These are phyloP conservation scores for Hemisphaericaspora xylofermentans DNA, from an alignment of 1,139 yeast genomes.

Conservation along the genomic window DNA sequence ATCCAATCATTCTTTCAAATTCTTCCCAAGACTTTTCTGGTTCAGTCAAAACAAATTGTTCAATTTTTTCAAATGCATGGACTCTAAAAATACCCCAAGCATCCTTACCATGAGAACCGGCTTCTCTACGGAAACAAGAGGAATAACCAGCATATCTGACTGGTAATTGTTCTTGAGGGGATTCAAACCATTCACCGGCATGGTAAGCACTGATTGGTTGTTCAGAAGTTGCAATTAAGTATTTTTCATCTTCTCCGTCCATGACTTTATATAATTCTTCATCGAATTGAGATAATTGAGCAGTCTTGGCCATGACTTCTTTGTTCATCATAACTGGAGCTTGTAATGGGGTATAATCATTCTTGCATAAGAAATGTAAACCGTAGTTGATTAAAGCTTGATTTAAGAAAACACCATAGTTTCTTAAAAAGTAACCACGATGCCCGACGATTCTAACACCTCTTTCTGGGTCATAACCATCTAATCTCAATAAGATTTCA, in stretches of 20 bases:
- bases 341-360: conserved; percentile 87
- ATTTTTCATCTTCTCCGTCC: conserved; percentile 97
- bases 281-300: conserved; percentile 95
- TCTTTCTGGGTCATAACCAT: conserved; percentile 98
- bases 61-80: conserved; percentile 97
- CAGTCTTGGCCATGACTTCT: conserved; percentile 99
- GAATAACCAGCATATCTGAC: conserved; percentile 96
- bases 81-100: conserved; percentile 99
- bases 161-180: conserved; percentile 95
- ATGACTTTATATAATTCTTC: conserved; percentile 95
- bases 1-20: conserved; percentile 90
- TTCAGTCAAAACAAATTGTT: conserved; percentile 92
- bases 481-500: conserved; percentile 88
- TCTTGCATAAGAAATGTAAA: conserved; percentile 73
- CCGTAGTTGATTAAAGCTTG: conserved; percentile 98
- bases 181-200: conserved; percentile 97
- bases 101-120: conserved; percentile 99
- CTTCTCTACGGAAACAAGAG: conserved; percentile 98
- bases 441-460: conserved; percentile 98
- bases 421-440: conserved; percentile 95
- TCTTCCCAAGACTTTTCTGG: conserved; percentile 98
- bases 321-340: conserved; percentile 99
- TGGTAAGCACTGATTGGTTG: conserved; percentile 99
- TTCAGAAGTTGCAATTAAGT: conserved; percentile 96
- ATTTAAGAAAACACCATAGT: conserved; percentile 93